A percentile compares a stretch with the other conserved stretches of the same genome.
Conservation (phyloP, 2,329 filamentous ascomycete species). For the Ascochyta pisi region DNA sequence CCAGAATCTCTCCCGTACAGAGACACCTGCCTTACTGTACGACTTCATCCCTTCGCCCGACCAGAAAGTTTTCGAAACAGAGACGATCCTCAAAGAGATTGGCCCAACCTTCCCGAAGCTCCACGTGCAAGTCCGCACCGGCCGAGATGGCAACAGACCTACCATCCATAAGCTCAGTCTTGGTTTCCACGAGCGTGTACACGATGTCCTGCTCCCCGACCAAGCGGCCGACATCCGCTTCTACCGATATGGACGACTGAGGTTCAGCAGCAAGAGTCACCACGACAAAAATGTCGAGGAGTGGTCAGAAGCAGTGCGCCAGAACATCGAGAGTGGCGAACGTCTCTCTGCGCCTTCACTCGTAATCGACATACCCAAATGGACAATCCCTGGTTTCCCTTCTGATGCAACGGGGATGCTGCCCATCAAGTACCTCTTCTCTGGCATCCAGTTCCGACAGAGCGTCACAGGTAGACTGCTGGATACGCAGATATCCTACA, state of each 20-base stretch:
- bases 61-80: constrained; percentile 12
- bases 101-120: constrained; percentile 32
- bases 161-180: constrained; percentile 31
- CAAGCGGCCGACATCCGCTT: constrained; percentile 41
- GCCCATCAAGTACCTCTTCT: constrained; percentile 37
- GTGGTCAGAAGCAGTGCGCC: constrained; percentile 26
- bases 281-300: constrained; percentile 22
- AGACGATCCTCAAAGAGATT: constrained; percentile 1
- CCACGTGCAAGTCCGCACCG: constrained; percentile 30
- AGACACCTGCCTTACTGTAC: constrained; percentile 30
- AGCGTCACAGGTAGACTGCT: constrained; percentile 24
- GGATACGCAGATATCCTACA: constrained; percentile 22
- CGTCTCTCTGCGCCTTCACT: constrained; percentile 40
- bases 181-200: constrained; percentile 27
- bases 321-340: constrained; percentile 38
- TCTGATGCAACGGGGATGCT: constrained; percentile 11
- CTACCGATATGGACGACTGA: constrained; percentile 22
- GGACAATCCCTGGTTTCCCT: constrained; percentile 30
- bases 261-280: constrained; percentile 15
- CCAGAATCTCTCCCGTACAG: constrained; percentile 8
- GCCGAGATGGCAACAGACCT: constrained; percentile 16
- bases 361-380: constrained; percentile 37
- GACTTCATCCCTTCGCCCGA: constrained; percentile 32
- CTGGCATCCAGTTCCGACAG: constrained; percentile 39
- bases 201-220: constrained; percentile 43